Evolutionary conservation across 2,329 filamentous ascomycete species (phyloP).

Genomic region (Neophaeococcomyces mojaviensis): DNA sequence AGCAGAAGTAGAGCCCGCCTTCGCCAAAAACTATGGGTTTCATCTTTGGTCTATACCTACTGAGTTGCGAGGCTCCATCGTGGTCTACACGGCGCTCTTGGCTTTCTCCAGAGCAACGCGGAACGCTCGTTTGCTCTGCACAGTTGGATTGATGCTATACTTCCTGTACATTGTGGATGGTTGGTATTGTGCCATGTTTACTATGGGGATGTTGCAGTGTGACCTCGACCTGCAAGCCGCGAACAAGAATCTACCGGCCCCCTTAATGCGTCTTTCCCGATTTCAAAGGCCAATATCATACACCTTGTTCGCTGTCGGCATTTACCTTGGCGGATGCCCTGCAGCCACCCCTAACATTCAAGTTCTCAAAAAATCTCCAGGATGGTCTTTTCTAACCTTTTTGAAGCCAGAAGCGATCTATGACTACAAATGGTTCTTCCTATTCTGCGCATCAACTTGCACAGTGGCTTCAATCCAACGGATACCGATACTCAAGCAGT

Average conservation of each 20-base stretch:
- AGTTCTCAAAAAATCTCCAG: slow-evolving; percentile 14
- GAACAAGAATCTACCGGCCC: slow-evolving; percentile 43
- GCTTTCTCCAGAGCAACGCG: slow-evolving; percentile 51
- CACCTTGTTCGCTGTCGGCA: slow-evolving; percentile 43
- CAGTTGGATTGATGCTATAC: slow-evolving; percentile 51
- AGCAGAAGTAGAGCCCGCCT: too few species aligned
- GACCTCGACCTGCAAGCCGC: slow-evolving; percentile 53
- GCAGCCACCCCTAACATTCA: slow-evolving; percentile 39
- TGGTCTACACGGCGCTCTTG: slow-evolving; percentile 25
- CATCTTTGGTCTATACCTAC: slow-evolving; percentile 42
- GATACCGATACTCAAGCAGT: slow-evolving; percentile 48
- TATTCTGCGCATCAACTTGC: slow-evolving; percentile 54
- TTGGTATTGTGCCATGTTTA: slow-evolving; percentile 54
- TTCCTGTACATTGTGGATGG: slow-evolving; percentile 63
- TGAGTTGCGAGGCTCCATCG: slow-evolving; percentile 37
- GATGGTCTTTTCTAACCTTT: slow-evolving; percentile 26
- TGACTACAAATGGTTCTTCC: slow-evolving; percentile 61
- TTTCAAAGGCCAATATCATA: slow-evolving; percentile 48
- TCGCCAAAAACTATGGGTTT: slow-evolving; percentile 37
- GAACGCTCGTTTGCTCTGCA: slow-evolving; percentile 49
- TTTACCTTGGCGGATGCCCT: slow-evolving; percentile 57
- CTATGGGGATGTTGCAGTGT: slow-evolving; percentile 54
- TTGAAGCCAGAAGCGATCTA: slow-evolving; percentile 57
- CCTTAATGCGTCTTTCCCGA: slow-evolving; percentile 40
- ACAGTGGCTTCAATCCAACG: slow-evolving; percentile 50